These are phyloP conservation scores for Cryptosporidium meleagridis DNA, from an alignment of 169 alveolate genomes.

Conservation along the genomic window DNA sequence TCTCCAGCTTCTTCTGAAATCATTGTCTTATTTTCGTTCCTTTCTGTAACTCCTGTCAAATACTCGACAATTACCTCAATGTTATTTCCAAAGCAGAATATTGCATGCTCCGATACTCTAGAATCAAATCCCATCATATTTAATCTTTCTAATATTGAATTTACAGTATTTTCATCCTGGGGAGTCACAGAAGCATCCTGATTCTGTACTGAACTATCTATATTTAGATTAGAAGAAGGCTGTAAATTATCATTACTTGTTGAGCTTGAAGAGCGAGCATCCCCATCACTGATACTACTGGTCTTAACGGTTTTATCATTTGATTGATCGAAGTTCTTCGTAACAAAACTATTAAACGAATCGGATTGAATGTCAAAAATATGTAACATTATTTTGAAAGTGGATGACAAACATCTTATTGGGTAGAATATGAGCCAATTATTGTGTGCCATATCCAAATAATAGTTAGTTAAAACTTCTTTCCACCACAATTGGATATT, in stretches of 20 bases:
- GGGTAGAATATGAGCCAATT: conserved; percentile 68
- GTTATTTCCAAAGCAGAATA: conserved; percentile 50
- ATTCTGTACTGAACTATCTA: background rate
- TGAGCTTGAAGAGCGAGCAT: background rate
- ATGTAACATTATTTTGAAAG: conserved; percentile 49
- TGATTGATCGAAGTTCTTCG: conserved; percentile 3
- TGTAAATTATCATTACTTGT: background rate
- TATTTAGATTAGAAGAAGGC: background rate
- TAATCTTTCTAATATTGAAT: conserved; percentile 26
- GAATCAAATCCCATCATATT: conserved; percentile 56
- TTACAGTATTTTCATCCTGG: background rate
- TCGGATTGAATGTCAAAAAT: conserved; percentile 65
- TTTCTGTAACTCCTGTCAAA: conserved; percentile 42
- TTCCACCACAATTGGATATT: conserved; percentile 68
- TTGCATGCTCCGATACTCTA: conserved; percentile 30
- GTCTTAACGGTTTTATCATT: background rate
- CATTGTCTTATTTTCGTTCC: conserved; percentile 26
- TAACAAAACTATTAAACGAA: conserved; percentile 31
- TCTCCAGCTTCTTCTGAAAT: background rate
- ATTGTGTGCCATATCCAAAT: conserved; percentile 63
- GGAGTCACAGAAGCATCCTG: background rate
- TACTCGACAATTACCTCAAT: conserved; percentile 63
- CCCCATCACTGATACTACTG: background rate
- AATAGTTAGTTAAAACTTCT: conserved; percentile 50
- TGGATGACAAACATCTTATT: conserved; percentile 48